Evolutionary conservation across 441 rosid species (phyloP).

Genomic region (Melastoma candidum): DNA sequence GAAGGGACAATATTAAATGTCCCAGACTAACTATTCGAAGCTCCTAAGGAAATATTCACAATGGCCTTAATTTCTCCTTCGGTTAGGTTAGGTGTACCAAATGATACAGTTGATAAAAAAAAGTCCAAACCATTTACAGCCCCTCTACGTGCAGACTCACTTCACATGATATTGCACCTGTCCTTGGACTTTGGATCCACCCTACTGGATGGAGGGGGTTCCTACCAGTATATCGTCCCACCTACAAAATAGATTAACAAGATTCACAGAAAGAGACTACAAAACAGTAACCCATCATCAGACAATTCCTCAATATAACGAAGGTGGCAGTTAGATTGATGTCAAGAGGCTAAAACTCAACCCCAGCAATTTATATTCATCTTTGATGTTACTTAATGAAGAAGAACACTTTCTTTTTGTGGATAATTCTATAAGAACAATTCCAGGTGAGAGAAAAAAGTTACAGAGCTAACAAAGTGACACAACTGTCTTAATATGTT

Average conservation of each 20-base stretch:
- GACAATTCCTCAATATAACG: too few relatives aligned
- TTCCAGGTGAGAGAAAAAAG: too few relatives aligned
- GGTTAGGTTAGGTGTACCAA: slow-evolving; percentile 1
- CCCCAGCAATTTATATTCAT: too few relatives aligned
- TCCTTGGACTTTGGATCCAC: slow-evolving; percentile 67
- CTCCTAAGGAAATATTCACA: background rate
- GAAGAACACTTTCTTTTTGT: too few relatives aligned
- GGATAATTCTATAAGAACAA: too few relatives aligned
- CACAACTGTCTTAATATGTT: too few relatives aligned
- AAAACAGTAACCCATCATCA: background rate
- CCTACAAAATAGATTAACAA: slow-evolving; percentile 31
- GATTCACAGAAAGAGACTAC: slow-evolving; percentile 2
- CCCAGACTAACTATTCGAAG: background rate
- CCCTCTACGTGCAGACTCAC: slow-evolving; percentile 12
- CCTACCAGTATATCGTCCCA: slow-evolving; percentile 43
- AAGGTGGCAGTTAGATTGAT: too few relatives aligned
- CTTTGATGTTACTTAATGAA: too few relatives aligned
- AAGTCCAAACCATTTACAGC: slow-evolving; percentile 33
- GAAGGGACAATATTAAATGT: too few relatives aligned
- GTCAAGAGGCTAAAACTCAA: too few relatives aligned
- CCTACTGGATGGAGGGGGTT: slow-evolving; percentile 39
- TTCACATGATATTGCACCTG: slow-evolving; percentile 82
- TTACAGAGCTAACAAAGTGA: too few relatives aligned
- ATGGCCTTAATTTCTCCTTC: background rate
- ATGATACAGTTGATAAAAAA: slow-evolving; percentile 5